Conservation (phyloP, 495 filamentous ascomycete species). For the Polyplosphaeria fusca region DNA sequence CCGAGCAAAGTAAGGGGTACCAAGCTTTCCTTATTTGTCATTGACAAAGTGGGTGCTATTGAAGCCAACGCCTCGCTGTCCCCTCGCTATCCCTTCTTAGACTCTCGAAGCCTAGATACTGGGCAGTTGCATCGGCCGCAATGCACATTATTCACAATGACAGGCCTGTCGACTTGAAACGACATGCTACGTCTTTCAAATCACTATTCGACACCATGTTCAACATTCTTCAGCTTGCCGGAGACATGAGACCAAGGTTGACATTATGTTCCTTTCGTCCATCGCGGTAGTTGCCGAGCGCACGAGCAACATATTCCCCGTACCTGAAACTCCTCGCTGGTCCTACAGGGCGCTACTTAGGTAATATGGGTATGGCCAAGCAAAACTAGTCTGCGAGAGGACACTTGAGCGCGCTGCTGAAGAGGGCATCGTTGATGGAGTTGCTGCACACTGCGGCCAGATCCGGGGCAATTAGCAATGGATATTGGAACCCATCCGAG, state of each 20-base stretch:
- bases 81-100: neutral
- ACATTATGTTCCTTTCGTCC: conserved; percentile 28
- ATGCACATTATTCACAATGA: conserved; percentile 46
- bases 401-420: conserved; percentile 30
- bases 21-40: neutral
- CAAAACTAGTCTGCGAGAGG: conserved; percentile 43
- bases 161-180: conserved; percentile 45
- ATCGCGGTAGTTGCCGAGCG: conserved; percentile 13
- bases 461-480: conserved; percentile 35
- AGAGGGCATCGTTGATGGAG: conserved; percentile 26
- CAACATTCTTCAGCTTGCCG: conserved; percentile 36
- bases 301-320: neutral
- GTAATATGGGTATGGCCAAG: conserved; percentile 37
- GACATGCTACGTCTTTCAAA: conserved; percentile 36
- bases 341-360: neutral
- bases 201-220: conserved; percentile 38
- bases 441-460: conserved; percentile 38
- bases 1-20: neutral
- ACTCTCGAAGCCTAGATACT: conserved; percentile 8
- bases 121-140: conserved; percentile 9
- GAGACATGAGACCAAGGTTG: neutral
- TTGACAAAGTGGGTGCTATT: conserved; percentile 1
- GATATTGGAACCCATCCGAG: conserved; percentile 39
- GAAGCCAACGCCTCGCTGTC: neutral
- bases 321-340: conserved; percentile 11